These are phyloP conservation scores for Collybiopsis confluens DNA, from an alignment of 768 basidiomycete genomes.

Conservation along the genomic window DNA sequence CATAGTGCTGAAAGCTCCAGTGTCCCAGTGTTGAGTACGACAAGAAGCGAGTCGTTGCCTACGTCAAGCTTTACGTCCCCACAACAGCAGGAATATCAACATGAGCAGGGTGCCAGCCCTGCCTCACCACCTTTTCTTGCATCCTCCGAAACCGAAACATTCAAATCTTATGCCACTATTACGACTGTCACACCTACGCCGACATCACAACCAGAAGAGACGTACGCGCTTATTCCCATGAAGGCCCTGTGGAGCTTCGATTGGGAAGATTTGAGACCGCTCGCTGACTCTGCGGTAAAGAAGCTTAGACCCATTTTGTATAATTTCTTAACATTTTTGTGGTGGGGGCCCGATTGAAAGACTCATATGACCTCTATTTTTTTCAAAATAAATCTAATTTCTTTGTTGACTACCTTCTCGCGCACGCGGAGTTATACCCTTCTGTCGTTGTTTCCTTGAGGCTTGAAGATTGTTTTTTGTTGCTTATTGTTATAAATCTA, in stretches of 20 bases:
- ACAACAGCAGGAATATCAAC: no score
- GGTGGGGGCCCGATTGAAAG: conserved; percentile 3
- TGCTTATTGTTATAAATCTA: conserved; percentile 5
- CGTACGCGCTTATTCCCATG: not conserved
- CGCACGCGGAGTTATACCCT: no score
- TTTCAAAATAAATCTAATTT: no score
- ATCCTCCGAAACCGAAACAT: not conserved
- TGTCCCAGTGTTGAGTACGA: no score
- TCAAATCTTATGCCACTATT: not conserved
- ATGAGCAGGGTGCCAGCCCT: no score
- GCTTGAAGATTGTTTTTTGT: no score
- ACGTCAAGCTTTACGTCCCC: no score
- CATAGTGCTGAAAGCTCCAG: not conserved
- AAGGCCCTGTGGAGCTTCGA: not conserved
- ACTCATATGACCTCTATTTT: no score
- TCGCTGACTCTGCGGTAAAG: not conserved
- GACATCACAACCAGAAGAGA: not conserved
- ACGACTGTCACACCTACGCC: not conserved
- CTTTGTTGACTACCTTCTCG: no score
- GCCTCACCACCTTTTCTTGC: not conserved
- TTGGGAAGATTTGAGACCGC: conserved; percentile 5
- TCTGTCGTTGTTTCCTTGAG: no score
- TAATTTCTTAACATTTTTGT: not conserved
- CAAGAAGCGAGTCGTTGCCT: not conserved
- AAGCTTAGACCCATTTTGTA: not conserved